Evolutionary conservation across 345 rosid genomes (phyloP).

Genomic region (Rhizophora apiculata): DNA sequence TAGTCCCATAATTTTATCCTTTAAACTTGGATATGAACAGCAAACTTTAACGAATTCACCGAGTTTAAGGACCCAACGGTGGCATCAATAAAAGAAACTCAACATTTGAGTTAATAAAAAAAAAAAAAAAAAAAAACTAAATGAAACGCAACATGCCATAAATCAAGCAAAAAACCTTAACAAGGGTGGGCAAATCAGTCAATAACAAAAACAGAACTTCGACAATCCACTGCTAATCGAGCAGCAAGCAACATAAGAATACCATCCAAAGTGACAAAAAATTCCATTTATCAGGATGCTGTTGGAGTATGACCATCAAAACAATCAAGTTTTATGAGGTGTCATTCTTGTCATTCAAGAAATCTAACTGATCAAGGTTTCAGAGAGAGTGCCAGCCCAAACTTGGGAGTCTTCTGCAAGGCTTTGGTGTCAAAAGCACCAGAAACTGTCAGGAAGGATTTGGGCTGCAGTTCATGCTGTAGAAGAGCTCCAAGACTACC

Average conservation of each 20-base stretch:
- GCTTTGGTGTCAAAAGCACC: constrained; percentile 56
- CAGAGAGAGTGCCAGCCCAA: constrained; percentile 51
- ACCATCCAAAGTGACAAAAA: background rate
- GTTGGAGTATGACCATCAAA: background rate
- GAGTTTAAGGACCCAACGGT: no score
- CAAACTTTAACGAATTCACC: no score
- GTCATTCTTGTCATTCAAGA: background rate
- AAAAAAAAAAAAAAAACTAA: no score
- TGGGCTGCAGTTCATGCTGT: constrained; percentile 48
- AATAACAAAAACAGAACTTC: background rate
- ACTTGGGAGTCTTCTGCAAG: constrained; percentile 49
- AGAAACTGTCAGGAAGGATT: constrained; percentile 50
- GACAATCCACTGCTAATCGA: no score
- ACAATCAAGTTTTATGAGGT: background rate
- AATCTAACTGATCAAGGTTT: constrained; percentile 36
- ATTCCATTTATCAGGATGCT: background rate
- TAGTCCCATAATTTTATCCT: no score
- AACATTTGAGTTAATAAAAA: no score
- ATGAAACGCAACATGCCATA: background rate
- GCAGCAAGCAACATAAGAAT: background rate
- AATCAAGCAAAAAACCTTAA: background rate
- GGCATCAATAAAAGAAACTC: background rate
- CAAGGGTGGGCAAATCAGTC: background rate
- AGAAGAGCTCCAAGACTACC: constrained; percentile 55
- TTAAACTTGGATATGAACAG: no score